Percentiles rank a stretch among this genome's conserved stretches.
phyloP scores from a whole-genome alignment of 2,329 filamentous ascomycete species.

The Aureobasidium pullulans region DNA sequence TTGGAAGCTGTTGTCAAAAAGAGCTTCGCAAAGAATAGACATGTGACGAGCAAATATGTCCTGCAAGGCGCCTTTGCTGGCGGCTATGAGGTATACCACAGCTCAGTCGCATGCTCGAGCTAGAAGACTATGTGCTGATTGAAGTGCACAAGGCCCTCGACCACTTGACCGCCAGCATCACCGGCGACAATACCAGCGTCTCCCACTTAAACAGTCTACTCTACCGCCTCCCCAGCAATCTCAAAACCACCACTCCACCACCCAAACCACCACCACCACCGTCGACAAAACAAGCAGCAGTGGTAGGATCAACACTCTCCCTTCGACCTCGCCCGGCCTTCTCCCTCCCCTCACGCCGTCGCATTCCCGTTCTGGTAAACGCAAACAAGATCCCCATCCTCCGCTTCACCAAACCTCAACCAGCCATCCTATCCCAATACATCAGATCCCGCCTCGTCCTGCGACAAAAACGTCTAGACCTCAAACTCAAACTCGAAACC shows the following conservation, averaged over 20 bases:
- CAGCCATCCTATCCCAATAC: constrained; percentile 49
- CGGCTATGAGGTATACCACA: constrained; percentile 54
- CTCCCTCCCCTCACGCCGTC: constrained; percentile 43
- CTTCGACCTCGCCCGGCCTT: constrained; percentile 23
- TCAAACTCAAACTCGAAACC: constrained; percentile 34
- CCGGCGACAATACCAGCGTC: constrained; percentile 25
- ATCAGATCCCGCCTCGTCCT: constrained; percentile 45
- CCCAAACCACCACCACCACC: neutral
- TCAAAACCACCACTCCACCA: neutral
- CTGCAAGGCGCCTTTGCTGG: constrained; percentile 55
- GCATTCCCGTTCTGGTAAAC: constrained; percentile 52
- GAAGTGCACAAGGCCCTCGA: constrained; percentile 30
- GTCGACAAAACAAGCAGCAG: constrained; percentile 14
- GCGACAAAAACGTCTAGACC: constrained; percentile 37
- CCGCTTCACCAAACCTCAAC: constrained; percentile 59
- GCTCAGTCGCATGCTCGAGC: too few species aligned
- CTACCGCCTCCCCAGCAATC: constrained; percentile 19
- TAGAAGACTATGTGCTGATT: neutral
- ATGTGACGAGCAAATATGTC: constrained; percentile 52
- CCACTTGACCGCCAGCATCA: constrained; percentile 35
- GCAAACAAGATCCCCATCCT: constrained; percentile 56
- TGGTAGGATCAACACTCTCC: constrained; percentile 15
- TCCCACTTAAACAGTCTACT: constrained; percentile 22
- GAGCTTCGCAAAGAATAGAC: constrained; percentile 54
- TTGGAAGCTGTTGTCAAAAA: constrained; percentile 48